Percentiles rank a stretch among this genome's conserved stretches.
Evolutionary conservation across 2,329 filamentous ascomycete genomes (phyloP).

Genomic region (Fusarium mundagurra): DNA sequence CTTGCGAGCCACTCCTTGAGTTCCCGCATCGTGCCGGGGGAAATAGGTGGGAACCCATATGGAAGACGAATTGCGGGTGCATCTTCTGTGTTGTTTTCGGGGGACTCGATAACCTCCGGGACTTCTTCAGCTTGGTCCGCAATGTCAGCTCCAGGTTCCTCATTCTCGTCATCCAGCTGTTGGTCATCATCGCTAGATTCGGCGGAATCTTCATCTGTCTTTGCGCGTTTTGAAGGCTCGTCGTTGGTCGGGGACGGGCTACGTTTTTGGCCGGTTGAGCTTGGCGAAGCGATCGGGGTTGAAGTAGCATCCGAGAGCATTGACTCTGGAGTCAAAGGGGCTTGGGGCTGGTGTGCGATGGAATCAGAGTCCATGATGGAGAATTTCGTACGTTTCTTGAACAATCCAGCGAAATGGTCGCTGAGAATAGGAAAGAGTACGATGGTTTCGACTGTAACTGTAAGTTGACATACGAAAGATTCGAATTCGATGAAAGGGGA

Average conservation of each 20-base stretch:
- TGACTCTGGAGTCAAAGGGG: background rate
- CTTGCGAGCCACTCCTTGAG: accelerated
- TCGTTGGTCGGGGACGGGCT: background rate
- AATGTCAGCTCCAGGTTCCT: background rate
- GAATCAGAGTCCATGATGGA: background rate
- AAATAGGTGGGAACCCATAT: background rate
- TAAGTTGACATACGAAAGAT: background rate
- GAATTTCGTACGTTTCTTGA: accelerated
- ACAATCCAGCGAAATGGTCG: background rate
- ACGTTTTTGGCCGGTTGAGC: background rate
- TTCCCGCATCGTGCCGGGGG: accelerated
- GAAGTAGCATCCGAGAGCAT: accelerated
- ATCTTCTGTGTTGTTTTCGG: accelerated
- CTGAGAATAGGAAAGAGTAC: background rate
- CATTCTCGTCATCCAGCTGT: background rate
- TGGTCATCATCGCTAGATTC: accelerated
- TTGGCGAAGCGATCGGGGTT: background rate
- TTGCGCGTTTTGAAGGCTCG: background rate
- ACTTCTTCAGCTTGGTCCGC: accelerated
- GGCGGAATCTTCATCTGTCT: accelerated
- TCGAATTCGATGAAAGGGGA: background rate
- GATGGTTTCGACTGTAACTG: accelerated
- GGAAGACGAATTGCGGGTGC: accelerated
- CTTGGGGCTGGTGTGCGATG: accelerated
- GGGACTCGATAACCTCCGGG: accelerated